Conservation (phyloP, 768 basidiomycete genomes). For the Naganishia onofrii region DNA sequence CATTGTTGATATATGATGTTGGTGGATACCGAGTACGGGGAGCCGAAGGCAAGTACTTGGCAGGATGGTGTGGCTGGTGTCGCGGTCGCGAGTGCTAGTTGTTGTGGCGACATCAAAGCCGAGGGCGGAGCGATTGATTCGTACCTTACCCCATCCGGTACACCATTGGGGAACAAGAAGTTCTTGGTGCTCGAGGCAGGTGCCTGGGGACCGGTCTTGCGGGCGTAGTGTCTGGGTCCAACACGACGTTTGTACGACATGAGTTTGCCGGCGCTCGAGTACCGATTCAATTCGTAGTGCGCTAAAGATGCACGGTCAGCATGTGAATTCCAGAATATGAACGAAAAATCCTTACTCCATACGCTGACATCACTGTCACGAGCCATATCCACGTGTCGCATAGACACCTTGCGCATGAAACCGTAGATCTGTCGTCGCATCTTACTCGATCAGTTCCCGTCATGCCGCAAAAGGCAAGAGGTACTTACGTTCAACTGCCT, state of each 20-base stretch:
- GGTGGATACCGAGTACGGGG: background rate
- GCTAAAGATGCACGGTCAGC: slow-evolving; percentile 56
- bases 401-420: slow-evolving; percentile 94
- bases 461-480: background rate
- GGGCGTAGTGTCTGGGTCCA: slow-evolving; percentile 81
- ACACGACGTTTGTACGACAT: slow-evolving; percentile 94
- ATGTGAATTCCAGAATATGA: background rate
- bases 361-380: slow-evolving; percentile 84
- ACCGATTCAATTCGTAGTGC: slow-evolving; percentile 84
- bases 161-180: background rate
- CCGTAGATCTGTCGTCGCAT: slow-evolving; percentile 76
- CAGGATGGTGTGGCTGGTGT: background rate
- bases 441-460: slow-evolving; percentile 27
- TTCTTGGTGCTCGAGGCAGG: background rate
- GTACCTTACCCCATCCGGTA: background rate
- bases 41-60: background rate
- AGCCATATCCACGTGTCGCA: slow-evolving; percentile 71
- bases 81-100: background rate
- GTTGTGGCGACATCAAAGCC: background rate
- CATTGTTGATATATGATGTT: background rate
- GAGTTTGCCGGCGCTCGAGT: slow-evolving; percentile 83
- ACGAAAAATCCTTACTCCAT: slow-evolving; percentile 70
- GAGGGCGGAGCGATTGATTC: background rate
- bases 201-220: slow-evolving; percentile 56
- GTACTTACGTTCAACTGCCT: slow-evolving; percentile 86